phyloP scores from a whole-genome alignment of 768 basidiomycete species.

The Boletus patriciae region DNA sequence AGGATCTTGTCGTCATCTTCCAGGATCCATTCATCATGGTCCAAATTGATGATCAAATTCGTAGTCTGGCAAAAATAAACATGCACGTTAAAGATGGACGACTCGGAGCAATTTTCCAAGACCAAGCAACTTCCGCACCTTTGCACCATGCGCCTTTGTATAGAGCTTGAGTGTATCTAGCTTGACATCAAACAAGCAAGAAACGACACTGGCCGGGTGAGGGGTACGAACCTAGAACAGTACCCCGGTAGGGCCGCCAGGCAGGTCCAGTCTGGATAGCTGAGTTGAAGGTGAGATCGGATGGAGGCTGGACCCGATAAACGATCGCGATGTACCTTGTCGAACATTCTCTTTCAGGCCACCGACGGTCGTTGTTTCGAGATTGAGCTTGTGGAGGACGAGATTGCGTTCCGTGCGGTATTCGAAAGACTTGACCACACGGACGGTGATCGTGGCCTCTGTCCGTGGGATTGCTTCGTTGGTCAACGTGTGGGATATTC shows the following conservation, averaged over 20 bases:
- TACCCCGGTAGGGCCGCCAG: conserved; percentile 87
- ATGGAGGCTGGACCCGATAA: not conserved
- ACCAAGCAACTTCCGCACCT: conserved; percentile 47
- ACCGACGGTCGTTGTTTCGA: conserved; percentile 75
- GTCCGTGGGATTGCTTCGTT: conserved; percentile 68
- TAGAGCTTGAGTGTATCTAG: conserved; percentile 94
- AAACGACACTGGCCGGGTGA: not conserved
- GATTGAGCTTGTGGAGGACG: conserved; percentile 79
- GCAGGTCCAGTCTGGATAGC: conserved; percentile 71
- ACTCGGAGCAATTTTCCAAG: not conserved
- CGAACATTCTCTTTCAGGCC: conserved; percentile 70
- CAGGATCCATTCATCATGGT: conserved; percentile 92
- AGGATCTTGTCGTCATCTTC: conserved; percentile 64
- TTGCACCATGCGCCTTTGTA: conserved; percentile 91
- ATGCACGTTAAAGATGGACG: not conserved
- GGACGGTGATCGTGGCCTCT: conserved; percentile 82
- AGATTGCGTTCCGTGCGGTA: conserved; percentile 88
- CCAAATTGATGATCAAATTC: conserved; percentile 97
- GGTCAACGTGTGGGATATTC: conserved; percentile 49
- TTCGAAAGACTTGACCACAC: conserved; percentile 93
- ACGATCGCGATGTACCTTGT: conserved; percentile 49
- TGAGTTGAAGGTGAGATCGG: conserved; percentile 32
- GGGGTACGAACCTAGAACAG: conserved; percentile 55
- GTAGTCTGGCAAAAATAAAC: conserved; percentile 61
- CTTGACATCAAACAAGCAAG: conserved; percentile 3